phyloP scores from a whole-genome alignment of 2,329 filamentous ascomycete species.

The Triangularia setosa region DNA sequence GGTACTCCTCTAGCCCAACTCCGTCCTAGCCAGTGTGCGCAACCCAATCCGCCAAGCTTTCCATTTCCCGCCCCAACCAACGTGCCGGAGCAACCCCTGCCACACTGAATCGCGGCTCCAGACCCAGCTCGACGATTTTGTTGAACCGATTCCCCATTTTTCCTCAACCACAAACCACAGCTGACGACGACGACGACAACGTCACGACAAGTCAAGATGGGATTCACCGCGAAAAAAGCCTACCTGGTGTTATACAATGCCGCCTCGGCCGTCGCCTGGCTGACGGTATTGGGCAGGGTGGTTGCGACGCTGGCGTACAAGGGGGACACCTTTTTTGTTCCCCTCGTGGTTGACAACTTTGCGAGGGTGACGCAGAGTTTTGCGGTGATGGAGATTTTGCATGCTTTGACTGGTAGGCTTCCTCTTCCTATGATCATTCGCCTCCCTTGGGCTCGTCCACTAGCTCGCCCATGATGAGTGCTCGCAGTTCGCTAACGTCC shows the following conservation, averaged over 20 bases:
- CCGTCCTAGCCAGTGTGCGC: neutral
- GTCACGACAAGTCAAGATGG: conserved; percentile 2
- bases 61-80: neutral
- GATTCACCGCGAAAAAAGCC: conserved; percentile 42
- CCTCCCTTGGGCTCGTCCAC: too few species aligned
- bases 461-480: too few species aligned
- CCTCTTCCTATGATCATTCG: too few species aligned
- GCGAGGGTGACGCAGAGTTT: conserved; percentile 79
- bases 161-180: too few species aligned
- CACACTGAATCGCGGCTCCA: neutral
- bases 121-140: neutral
- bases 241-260: conserved; percentile 88
- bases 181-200: too few species aligned
- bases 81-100: neutral
- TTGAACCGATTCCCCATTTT: neutral
- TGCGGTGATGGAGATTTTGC: conserved; percentile 77
- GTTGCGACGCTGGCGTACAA: conserved; percentile 48
- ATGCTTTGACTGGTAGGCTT: conserved; percentile 66
- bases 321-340: conserved; percentile 55
- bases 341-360: conserved; percentile 60
- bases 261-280: conserved; percentile 73
- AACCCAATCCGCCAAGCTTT: neutral
- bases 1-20: neutral
- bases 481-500: neutral
- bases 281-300: conserved; percentile 68